These are phyloP conservation scores for Aspergillus japonicus DNA, from an alignment of 2,329 filamentous ascomycete species.

Conservation along the genomic window DNA sequence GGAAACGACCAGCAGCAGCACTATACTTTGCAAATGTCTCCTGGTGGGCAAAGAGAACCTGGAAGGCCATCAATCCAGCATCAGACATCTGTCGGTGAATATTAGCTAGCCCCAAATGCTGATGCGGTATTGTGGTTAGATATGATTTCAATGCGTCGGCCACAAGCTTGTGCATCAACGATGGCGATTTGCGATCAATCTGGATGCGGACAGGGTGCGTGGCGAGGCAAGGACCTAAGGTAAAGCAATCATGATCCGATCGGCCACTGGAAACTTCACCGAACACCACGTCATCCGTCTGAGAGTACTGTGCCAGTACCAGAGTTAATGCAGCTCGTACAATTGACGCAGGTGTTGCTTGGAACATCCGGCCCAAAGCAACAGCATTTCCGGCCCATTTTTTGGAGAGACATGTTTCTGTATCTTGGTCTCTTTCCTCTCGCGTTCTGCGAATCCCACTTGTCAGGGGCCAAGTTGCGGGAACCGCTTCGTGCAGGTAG, in stretches of 20 bases:
- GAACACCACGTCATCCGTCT: background rate
- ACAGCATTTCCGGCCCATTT: slow-evolving; percentile 1
- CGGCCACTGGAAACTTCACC: slow-evolving; percentile 9
- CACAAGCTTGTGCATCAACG: background rate
- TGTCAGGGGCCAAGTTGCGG: slow-evolving; percentile 1
- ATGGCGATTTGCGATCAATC: background rate
- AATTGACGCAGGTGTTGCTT: slow-evolving; percentile 3
- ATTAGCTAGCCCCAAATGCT: slow-evolving; percentile 2
- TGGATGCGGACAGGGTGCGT: slow-evolving; percentile 10
- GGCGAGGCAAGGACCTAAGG: slow-evolving; percentile 7
- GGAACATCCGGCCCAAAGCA: background rate
- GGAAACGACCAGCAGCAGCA: too few species aligned
- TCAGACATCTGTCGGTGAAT: slow-evolving; percentile 1
- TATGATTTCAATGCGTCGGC: background rate
- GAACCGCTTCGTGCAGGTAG: background rate
- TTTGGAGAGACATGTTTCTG: background rate
- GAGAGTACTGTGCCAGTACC: background rate
- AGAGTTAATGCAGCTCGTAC: slow-evolving; percentile 7
- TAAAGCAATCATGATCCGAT: background rate
- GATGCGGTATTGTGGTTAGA: slow-evolving; percentile 6
- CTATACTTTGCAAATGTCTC: background rate
- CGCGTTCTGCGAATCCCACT: background rate
- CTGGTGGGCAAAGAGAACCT: slow-evolving; percentile 10
- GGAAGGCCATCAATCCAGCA: slow-evolving; percentile 6
- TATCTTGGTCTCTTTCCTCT: background rate